A percentile compares a stretch with the other conserved stretches of the same genome.
These are phyloP conservation scores for Poa pratensis DNA, from an alignment of 176 grass and related monocot species.

Conservation along the genomic window DNA sequence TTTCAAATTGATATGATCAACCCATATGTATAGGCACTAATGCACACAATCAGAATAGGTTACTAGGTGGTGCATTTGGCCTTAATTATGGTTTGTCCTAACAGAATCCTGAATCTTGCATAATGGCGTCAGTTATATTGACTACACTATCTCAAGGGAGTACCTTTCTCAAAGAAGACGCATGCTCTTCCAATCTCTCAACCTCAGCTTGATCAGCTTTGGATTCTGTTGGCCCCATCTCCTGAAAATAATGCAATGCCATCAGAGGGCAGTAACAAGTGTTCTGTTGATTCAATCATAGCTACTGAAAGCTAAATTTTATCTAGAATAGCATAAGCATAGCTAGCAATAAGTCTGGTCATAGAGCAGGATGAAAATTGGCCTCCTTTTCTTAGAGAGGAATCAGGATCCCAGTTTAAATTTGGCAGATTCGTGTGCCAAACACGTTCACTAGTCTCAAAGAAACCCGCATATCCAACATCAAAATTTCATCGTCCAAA, in stretches of 20 bases:
- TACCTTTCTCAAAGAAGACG: constrained; percentile 89
- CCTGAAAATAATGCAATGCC: constrained; percentile 46
- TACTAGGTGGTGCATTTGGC: not conserved
- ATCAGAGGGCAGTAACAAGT: constrained; percentile 6
- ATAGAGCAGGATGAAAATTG: not conserved
- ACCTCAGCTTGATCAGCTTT: constrained; percentile 65
- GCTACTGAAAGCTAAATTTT: too few species aligned
- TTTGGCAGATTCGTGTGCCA: not conserved
- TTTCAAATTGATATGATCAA: not conserved
- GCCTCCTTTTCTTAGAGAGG: too few species aligned
- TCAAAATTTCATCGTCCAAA: not conserved
- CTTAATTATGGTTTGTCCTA: not conserved
- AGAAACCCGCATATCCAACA: constrained; percentile 2
- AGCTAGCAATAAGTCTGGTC: constrained; percentile 7
- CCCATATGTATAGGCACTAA: not conserved
- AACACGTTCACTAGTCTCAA: not conserved
- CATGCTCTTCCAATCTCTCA: constrained; percentile 83
- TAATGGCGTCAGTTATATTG: constrained; percentile 9
- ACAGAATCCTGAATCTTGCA: constrained; percentile 12
- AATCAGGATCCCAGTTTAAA: not conserved
- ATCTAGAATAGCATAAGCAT: not conserved
- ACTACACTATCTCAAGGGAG: constrained; percentile 25
- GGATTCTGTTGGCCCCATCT: constrained; percentile 46
- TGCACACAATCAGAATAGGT: not conserved
- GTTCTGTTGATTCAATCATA: not conserved